Base-by-base conservation (phyloP, 2,329 filamentous ascomycete genomes). In the Arthrobotrys sphaeroides region DNA sequence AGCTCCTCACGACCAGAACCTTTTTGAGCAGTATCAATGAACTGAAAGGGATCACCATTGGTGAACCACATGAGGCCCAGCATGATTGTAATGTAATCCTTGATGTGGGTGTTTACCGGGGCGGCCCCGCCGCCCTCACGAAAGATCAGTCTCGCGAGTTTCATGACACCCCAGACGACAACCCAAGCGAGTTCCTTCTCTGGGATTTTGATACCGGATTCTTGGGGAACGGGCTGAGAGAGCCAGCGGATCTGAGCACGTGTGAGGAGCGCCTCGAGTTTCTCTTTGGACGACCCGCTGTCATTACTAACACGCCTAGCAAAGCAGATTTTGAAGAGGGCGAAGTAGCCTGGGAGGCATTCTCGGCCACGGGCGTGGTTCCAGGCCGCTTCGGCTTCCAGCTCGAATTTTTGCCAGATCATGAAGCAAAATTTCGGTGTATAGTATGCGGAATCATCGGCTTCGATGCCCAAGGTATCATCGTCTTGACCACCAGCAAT, bases 101-200 rank as follows among this genome's bases (percentile, higher is more conserved):
- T 28, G 5, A 42, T 26, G 20, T 4, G 22, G 1, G 4, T 42
- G 12, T 59, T 59, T 3, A 26, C 53, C 12, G 26, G 12, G 22
- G 28, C 9, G 2, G n/a, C 22, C 1, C 53, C 53, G n/a, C 53
- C 53, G 18, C 53, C 53, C 10, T 10, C n/a, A 10, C 18, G 33
- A 6, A 59, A 13, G 12, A 59, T 5, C 33, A 59, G 10, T 18
- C 53, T 40, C 6, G 38, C 53, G 9, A 26, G 42, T n/a, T 59
- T 59, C 16, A 43, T 26, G 12, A 59, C 38, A 9, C 53, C 42
- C 53, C 53, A 59, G n/a, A 59, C 18, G n/a, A 59, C 53, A 43
- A 59, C 18, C 53, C 53, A 59, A 5, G 31, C 38, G 10, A 26
- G 33, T 18, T 59, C 53, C 22, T 28, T 59, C 33, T 59, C 36